These are phyloP conservation scores for Vanilla planifolia DNA, from an alignment of 106 monocot genomes.

Conservation along the genomic window DNA sequence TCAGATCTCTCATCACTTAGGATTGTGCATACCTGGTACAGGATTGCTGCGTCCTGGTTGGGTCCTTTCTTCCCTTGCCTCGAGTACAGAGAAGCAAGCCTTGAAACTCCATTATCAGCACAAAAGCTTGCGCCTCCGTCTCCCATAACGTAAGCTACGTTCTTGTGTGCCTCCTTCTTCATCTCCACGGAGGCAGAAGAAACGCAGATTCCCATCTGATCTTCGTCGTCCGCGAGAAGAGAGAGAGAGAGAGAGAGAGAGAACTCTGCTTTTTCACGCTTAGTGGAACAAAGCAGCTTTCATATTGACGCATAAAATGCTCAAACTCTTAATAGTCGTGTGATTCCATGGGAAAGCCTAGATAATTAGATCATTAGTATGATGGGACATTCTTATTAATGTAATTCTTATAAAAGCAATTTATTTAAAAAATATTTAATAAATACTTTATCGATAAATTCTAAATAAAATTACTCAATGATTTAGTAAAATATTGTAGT, in stretches of 20 bases:
- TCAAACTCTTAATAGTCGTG: no score
- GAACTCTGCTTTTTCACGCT: no score
- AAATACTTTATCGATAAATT: no score
- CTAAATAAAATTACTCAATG: no score
- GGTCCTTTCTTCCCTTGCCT: constrained; percentile 81
- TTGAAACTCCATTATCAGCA: constrained; percentile 21
- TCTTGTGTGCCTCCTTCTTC: constrained; percentile 34
- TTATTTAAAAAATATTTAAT: no score
- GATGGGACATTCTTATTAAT: no score
- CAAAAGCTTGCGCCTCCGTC: constrained; percentile 19
- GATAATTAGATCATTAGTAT: no score
- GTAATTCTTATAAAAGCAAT: no score
- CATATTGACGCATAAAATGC: no score
- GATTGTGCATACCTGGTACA: constrained; percentile 50
- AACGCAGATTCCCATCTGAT: constrained; percentile 58
- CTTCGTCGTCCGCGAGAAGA: background rate
- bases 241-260: background rate
- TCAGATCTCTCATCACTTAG: background rate
- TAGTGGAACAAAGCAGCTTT: no score
- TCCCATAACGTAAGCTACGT: constrained; percentile 54
- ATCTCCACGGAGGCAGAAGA: constrained; percentile 34
- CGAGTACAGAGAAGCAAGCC: constrained; percentile 70
- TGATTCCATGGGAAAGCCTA: no score
- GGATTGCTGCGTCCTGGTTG: constrained; percentile 84
- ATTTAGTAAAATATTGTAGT: no score